These are phyloP conservation scores for Sporothrix schenckii DNA, from an alignment of 2,329 filamentous ascomycete species.

Conservation along the genomic window DNA sequence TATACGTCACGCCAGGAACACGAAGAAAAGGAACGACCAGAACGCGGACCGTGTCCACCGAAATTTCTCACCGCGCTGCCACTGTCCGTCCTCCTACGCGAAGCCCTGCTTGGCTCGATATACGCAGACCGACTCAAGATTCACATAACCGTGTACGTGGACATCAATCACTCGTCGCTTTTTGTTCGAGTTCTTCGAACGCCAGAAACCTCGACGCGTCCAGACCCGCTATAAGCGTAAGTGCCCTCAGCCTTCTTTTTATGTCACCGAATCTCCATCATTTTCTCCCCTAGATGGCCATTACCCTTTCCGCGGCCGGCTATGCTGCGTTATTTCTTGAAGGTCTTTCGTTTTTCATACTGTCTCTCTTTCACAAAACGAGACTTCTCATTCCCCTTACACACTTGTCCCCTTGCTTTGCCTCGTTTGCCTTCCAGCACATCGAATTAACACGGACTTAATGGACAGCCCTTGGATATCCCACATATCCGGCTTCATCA, in stretches of 20 bases:
- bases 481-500: constrained; percentile 26
- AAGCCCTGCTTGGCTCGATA: background rate
- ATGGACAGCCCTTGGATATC: constrained; percentile 22
- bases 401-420: background rate
- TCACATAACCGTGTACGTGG: background rate
- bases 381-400: background rate
- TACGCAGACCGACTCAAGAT: background rate
- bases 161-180: background rate
- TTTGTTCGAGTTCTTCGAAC: constrained; percentile 14
- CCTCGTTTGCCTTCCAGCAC: background rate
- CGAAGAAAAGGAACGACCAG: constrained; percentile 5
- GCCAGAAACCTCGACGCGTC: constrained; percentile 24
- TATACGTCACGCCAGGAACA: constrained; percentile 22
- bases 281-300: background rate
- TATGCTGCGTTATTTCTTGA: background rate
- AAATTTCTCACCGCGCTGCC: background rate
- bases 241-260: constrained; percentile 15
- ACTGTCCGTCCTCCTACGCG: constrained; percentile 14
- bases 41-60: constrained; percentile 12
- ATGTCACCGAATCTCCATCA: background rate
- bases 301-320: background rate
- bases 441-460: constrained; percentile 1
- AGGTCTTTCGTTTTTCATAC: background rate
- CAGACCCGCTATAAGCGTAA: constrained; percentile 23
- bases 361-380: background rate